Evolutionary conservation across 1,139 yeast genomes (phyloP), one percentile per base, ranked within the genome.

Genomic region (Magnusiomyces suaveolens): DNA sequence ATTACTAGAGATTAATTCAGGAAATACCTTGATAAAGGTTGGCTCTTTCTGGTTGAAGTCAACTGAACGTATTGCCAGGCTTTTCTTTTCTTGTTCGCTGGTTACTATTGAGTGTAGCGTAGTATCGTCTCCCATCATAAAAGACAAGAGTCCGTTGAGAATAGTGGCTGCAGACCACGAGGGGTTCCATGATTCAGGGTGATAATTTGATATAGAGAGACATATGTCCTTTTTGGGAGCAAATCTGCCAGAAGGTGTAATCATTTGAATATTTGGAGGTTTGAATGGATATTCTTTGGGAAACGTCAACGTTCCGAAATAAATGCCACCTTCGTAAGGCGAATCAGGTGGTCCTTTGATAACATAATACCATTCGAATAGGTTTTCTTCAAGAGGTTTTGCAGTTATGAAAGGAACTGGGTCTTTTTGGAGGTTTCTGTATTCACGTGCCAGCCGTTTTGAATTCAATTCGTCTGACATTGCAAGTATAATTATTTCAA

Each of bases 131-230:
- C 66, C 59, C 24, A 64, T 64, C 96, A 89, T 89, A 64, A 89
- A 89, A 65, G 95, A 85, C 61, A 89, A 73, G 51, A 89, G 72
- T 0, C 96, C 97, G 6, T 83, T 86, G 62, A 89, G 74, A 24
- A 89, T 89, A 0, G 96, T 87, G 32, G 87, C 76, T 24, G 89
- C 96, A 54, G 88, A 83, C 97, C 97, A 89, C 3, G 95, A 88
- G 1, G 97, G 96, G 68, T 89, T 88, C 97, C 97, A 89, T 0
- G 86, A 74, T 67, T 87, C 92, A 6, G 96, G 97, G 63, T 90
- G 97, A 68, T 82, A 89, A 67, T 90, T 97, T 63, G 92, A 83
- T 83, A 90, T 89, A 46, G 89, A 82, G 52, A 90, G 73, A 70
- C 97, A 90, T 50, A 90, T 75, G 50, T 96, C 75, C 4, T 87